Conservation (phyloP, 495 filamentous ascomycete genomes). For the Aspergillus wentii region DNA sequence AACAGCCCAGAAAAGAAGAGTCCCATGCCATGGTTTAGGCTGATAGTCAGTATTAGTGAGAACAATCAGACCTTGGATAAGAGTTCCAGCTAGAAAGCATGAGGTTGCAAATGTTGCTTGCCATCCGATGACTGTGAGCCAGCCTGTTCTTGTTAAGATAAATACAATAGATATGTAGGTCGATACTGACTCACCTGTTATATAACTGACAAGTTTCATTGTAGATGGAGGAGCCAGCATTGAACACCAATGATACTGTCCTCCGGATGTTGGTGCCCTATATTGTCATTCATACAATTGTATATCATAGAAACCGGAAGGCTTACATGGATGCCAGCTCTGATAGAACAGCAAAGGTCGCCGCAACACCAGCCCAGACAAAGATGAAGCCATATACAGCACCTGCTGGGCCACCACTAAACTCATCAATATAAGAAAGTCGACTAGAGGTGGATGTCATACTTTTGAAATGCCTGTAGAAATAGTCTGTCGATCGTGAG, state of each 20-base stretch:
- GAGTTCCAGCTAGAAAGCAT: slow-evolving; percentile 34
- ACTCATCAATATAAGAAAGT: neutral
- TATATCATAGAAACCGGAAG: neutral
- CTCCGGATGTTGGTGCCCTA: slow-evolving; percentile 45
- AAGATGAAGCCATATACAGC: slow-evolving; percentile 50
- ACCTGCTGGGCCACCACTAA: slow-evolving; percentile 46
- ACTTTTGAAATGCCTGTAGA: slow-evolving; percentile 32
- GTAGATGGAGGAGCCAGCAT: slow-evolving; percentile 38
- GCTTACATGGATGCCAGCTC: slow-evolving; percentile 41
- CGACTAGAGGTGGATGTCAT: neutral
- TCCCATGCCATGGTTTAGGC: slow-evolving; percentile 34
- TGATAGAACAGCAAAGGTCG: slow-evolving; percentile 26
- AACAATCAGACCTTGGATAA: slow-evolving; percentile 37
- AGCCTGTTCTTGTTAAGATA: too few species aligned
- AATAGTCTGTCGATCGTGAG: slow-evolving; percentile 19
- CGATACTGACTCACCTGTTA: slow-evolving; percentile 30
- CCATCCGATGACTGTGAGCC: slow-evolving; percentile 44
- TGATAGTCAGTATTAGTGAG: slow-evolving; percentile 32
- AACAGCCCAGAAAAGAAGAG: slow-evolving; percentile 38
- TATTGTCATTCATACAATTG: neutral
- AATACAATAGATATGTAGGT: too few species aligned
- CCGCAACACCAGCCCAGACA: slow-evolving; percentile 35
- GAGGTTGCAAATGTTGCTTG: slow-evolving; percentile 34
- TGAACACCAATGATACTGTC: slow-evolving; percentile 51
- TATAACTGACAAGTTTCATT: slow-evolving; percentile 41